Evolutionary conservation across 768 basidiomycete species (phyloP), one percentile per base, ranked within the genome.

Genomic region (Xerocomus spinulosus): DNA sequence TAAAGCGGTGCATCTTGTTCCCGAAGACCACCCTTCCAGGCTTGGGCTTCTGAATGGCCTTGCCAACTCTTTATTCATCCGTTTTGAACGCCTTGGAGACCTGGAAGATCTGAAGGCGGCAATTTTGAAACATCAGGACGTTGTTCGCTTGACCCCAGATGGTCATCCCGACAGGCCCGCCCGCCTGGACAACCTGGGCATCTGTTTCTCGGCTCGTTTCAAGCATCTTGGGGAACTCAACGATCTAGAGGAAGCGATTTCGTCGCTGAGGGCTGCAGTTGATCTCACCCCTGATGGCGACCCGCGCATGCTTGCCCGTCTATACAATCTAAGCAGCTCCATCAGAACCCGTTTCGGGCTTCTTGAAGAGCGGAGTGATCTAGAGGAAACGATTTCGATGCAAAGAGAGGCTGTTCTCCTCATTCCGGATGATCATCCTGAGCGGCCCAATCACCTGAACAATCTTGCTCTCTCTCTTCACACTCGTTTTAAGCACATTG

Each of bases 361-460:
- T 28, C 26, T 28, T 10, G 26, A 28, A 28, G 10, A 28, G 26
- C 26, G 6, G 26, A 28, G 26, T 24, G 24, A 28, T 17, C 24
- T 50, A 7, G 26, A 36, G 20, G 24, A 50, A 50, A 23, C 46
- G 3, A 55, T 59, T 28, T 42, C n/a, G 2, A 26, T 7, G 23
- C 6, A 5, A 9, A 24, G 24, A 8, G 26, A 46, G 4, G 55
- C 51, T 3, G 48, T 55, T 3, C 12, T 37, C 23, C 42, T 58
- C 29, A 49, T 42, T 32, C 51, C 53, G 6, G 30, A 48, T 4
- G 44, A 42, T 10, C 49, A 59, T 29, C 46, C 24, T 14, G 4
- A 9, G 9, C 4, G 14, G 4, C 30, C 30, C 14, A 4, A 13
- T 14, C 14, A 9, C 14, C 30, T 32, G 14, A 14, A 14, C 7